Conservation (phyloP, 2,329 filamentous ascomycete species). For the Colletotrichum lupini region DNA sequence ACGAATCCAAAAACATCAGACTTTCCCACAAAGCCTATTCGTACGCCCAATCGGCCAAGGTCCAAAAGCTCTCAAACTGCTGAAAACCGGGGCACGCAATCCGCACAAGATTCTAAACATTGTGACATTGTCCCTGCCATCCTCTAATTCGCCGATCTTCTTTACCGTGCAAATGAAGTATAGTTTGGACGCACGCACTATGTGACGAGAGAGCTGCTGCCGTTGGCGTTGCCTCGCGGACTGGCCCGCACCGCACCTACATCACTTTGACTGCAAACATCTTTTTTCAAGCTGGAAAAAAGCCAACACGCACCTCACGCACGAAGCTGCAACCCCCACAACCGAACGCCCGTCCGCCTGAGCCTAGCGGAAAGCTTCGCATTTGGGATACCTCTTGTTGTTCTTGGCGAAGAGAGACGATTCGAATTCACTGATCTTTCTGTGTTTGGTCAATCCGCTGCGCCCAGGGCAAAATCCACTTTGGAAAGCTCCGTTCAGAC, state of each 20-base stretch:
- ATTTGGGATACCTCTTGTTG: background rate
- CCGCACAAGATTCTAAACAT: background rate
- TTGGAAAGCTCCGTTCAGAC: conserved; percentile 9
- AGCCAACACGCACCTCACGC: background rate
- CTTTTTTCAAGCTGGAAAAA: background rate
- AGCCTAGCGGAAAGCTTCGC: conserved; percentile 3
- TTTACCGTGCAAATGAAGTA: background rate
- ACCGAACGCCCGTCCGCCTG: background rate
- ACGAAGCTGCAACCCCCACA: background rate
- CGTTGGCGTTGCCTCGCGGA: conserved; percentile 10
- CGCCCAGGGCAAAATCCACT: background rate
- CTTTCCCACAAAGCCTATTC: background rate
- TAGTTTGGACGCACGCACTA: background rate
- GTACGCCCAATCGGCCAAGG: background rate
- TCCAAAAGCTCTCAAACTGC: conserved; percentile 8
- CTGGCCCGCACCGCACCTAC: background rate
- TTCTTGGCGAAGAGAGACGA: background rate
- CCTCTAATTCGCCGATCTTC: conserved; percentile 2
- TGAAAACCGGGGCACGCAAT: background rate
- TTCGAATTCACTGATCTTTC: background rate
- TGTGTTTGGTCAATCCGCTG: conserved; percentile 2
- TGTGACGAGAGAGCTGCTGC: conserved; percentile 23
- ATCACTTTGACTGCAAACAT: conserved; percentile 16
- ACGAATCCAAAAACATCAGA: background rate
- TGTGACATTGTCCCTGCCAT: background rate